phyloP scores from a whole-genome alignment of 257 asterid species.

The Solanum verrucosum region DNA sequence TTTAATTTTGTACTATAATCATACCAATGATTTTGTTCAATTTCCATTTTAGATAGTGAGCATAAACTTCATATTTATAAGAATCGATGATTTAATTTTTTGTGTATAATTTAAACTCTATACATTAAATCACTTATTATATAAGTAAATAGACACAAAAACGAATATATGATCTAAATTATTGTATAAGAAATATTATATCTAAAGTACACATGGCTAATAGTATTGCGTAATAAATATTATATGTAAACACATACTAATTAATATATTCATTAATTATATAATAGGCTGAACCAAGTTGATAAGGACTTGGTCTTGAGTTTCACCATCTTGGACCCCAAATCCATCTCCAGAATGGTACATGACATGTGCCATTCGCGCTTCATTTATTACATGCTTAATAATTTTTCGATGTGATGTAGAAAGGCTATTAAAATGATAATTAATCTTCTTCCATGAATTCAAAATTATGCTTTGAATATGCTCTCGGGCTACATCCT shows the following conservation, averaged over 20 bases:
- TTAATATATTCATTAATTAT: neutral
- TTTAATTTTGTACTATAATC: no score
- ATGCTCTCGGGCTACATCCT: slow-evolving; percentile 31
- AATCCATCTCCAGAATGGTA: slow-evolving; percentile 54
- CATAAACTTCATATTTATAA: no score
- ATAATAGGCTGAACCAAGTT: slow-evolving; percentile 31
- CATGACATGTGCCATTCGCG: slow-evolving; percentile 26
- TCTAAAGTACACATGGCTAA: no score
- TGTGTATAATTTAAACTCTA: no score
- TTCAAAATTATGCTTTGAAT: slow-evolving; percentile 6
- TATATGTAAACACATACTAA: no score
- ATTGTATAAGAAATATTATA: no score
- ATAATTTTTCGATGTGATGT: neutral
- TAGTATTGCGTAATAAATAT: no score
- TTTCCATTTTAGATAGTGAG: neutral
- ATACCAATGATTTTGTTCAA: no score
- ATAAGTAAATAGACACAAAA: neutral
- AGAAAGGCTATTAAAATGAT: neutral
- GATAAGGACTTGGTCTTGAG: slow-evolving; percentile 23
- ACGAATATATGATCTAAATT: no score
- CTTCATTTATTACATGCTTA: slow-evolving; percentile 25
- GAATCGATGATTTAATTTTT: no score
- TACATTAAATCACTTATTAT: no score
- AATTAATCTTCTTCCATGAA: slow-evolving; percentile 38
- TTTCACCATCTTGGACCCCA: slow-evolving; percentile 38